These are phyloP conservation scores for Pyrus hybrid DNA, from an alignment of 331 rosid species.

Conservation along the genomic window DNA sequence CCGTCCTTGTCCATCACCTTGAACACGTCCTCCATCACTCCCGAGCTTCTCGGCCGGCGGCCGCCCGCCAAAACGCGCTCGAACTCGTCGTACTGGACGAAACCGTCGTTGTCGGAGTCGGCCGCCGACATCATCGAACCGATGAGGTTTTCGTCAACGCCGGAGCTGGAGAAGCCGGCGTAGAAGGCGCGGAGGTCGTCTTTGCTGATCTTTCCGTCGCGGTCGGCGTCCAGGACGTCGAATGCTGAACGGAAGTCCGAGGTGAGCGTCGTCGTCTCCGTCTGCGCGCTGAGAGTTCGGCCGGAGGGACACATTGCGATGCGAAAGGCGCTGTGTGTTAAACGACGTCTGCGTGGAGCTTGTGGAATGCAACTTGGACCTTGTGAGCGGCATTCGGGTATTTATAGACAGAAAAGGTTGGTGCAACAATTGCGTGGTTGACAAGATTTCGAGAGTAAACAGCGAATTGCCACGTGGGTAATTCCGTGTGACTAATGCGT, in stretches of 20 bases:
- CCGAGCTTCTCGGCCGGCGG: slow-evolving; percentile 3
- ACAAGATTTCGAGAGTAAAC: not conserved
- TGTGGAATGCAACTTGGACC: not conserved
- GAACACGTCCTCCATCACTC: slow-evolving; percentile 78
- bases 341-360: not conserved
- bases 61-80: slow-evolving; percentile 44
- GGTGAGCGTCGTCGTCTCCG: not conserved
- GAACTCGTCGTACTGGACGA: slow-evolving; percentile 85
- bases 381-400: not conserved
- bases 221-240: slow-evolving; percentile 58
- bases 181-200: slow-evolving; percentile 65
- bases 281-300: not conserved
- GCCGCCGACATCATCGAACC: slow-evolving; percentile 70
- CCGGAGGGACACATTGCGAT: slow-evolving; percentile 67
- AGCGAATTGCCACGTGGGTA: not conserved
- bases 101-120: slow-evolving; percentile 65
- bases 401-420: not conserved
- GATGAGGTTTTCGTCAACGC: slow-evolving; percentile 42
- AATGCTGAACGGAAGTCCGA: slow-evolving; percentile 49
- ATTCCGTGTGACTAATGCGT: not conserved
- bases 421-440: not conserved
- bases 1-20: slow-evolving; percentile 85
- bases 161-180: slow-evolving; percentile 19
- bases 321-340: not conserved
- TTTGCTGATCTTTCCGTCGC: slow-evolving; percentile 62